Conservation (phyloP, 2,329 filamentous ascomycete species). For the Aspergillus unguis region DNA sequence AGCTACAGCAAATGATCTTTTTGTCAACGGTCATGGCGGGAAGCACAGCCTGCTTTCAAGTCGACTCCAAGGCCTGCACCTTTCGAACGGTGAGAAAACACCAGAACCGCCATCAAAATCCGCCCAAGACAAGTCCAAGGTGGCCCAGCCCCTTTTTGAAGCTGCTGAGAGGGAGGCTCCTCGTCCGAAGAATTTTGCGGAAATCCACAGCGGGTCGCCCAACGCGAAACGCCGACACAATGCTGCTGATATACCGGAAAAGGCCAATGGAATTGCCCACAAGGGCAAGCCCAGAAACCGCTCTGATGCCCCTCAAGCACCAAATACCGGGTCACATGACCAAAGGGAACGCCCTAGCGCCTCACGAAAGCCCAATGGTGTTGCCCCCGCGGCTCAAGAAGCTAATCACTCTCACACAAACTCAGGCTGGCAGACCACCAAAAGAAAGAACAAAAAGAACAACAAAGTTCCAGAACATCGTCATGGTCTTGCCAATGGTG, state of each 20-base stretch:
- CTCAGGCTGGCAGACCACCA: conserved; percentile 45
- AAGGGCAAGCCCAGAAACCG: conserved; percentile 36
- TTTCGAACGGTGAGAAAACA: conserved; percentile 34
- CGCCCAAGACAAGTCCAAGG: conserved; percentile 25
- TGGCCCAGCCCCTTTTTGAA: conserved; percentile 15
- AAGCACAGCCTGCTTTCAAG: conserved; percentile 36
- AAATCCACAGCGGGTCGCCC: conserved; percentile 29
- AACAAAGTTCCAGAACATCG: conserved; percentile 34
- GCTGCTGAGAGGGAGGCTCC: conserved; percentile 29
- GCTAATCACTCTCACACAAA: conserved; percentile 19
- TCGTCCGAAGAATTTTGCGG: conserved; percentile 28
- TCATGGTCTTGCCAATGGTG: conserved; percentile 26
- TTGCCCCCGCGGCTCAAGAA: conserved; percentile 25
- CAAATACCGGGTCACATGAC: conserved; percentile 19
- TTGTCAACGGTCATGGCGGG: conserved; percentile 26
- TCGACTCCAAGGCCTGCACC: conserved; percentile 37
- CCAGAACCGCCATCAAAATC: conserved; percentile 25
- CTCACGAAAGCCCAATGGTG: conserved; percentile 33
- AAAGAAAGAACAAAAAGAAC: conserved; percentile 42
- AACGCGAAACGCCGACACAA: conserved; percentile 33
- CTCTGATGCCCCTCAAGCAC: conserved; percentile 26
- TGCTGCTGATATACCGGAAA: conserved; percentile 31
- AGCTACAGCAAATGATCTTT: conserved; percentile 12
- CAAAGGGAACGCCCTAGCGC: conserved; percentile 33
- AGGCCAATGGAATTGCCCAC: conserved; percentile 32